These are phyloP conservation scores for Dianthus caryophyllus DNA, from an alignment of 148 eudicot genomes.

Conservation along the genomic window DNA sequence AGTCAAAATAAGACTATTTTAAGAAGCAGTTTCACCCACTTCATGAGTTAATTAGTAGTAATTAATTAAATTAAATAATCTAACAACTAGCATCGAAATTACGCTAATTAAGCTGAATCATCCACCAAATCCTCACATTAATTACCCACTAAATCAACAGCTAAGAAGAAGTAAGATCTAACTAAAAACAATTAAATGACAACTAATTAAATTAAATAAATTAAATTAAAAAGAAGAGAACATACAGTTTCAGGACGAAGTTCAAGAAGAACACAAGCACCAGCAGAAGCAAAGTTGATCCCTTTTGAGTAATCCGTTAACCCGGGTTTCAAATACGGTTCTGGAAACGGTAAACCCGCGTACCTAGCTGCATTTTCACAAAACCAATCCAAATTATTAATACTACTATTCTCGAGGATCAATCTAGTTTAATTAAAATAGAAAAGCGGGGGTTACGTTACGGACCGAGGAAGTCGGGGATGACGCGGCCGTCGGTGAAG, in stretches of 20 bases:
- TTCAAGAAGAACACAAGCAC: slow-evolving; percentile 41
- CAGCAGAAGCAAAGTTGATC: slow-evolving; percentile 44
- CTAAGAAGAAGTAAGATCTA: not conserved
- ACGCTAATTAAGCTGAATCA: slow-evolving; percentile 5
- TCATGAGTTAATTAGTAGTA: not conserved
- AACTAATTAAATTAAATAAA: too few relatives aligned
- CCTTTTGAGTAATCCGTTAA: slow-evolving; percentile 31
- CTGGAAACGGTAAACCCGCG: slow-evolving; percentile 35
- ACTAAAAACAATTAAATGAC: not conserved
- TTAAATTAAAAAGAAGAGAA: not conserved
- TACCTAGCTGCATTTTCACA: slow-evolving; percentile 36
- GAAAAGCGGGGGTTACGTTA: too few relatives aligned
- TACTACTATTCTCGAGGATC: too few relatives aligned
- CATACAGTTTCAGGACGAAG: slow-evolving; percentile 36
- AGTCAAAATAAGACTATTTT: not conserved
- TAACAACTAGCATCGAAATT: slow-evolving; percentile 1
- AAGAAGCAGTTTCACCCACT: slow-evolving; percentile 4
- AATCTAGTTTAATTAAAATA: too few relatives aligned
- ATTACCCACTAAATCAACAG: not conserved
- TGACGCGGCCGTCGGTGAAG: slow-evolving; percentile 40
- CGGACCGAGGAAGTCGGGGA: slow-evolving; percentile 50
- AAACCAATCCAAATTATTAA: too few relatives aligned
- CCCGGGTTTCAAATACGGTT: slow-evolving; percentile 41
- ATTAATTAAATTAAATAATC: not conserved
- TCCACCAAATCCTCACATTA: too few relatives aligned